Evolutionary conservation across 306 rosid genomes (phyloP), one percentile per base, ranked within the genome.

Genomic region (Ormosia emarginata): DNA sequence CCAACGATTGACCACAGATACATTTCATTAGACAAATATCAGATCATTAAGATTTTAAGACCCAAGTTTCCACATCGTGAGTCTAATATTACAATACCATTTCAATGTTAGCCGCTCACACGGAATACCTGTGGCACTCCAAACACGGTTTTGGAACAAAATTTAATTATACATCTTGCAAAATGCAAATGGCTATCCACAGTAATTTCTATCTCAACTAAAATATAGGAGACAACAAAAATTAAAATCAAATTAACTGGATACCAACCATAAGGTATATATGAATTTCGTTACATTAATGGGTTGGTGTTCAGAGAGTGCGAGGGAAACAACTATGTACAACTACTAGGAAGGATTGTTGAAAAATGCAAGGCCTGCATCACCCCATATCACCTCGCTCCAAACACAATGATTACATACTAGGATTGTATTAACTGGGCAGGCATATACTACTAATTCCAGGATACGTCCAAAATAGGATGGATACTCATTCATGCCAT

Each of bases 391-490:
- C 72, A 69, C 71, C 86, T 90, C 37, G 74, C 87, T 79, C 81
- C 12, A 44, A 78, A 40, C 84, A 80, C 49, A 64, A 53, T 67
- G 75, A 83, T 61, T 84, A 79, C 82, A 89, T 70, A 80, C 72
- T 67, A 13, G 30, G 43, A 66, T 72, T 81, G 82, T 81, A 71
- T 65, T 70, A 78, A 84, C 72, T 56, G 12, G 84, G 71, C 66
- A 82, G 53, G 57, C 57, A 80, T 33, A 61, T 77, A 75, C 85
- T 78, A 78, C 82, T 14, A 80, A 78, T 77, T 87, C 86, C 85
- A 83, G 79, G 82, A 44, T 72, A 62, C 14, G 90, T 88, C 90
- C 88, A 72, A 87, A 84, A 86, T 83, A 81, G 89, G 82, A 89
- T 78, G 78, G 79, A 75, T 50, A 68, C 57, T 62, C 80, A 43